Evolutionary conservation across 139 green algal species (phyloP), one percentile per base, ranked within the genome.

Genomic region (Auxenochlorella pyrenoidosa): DNA sequence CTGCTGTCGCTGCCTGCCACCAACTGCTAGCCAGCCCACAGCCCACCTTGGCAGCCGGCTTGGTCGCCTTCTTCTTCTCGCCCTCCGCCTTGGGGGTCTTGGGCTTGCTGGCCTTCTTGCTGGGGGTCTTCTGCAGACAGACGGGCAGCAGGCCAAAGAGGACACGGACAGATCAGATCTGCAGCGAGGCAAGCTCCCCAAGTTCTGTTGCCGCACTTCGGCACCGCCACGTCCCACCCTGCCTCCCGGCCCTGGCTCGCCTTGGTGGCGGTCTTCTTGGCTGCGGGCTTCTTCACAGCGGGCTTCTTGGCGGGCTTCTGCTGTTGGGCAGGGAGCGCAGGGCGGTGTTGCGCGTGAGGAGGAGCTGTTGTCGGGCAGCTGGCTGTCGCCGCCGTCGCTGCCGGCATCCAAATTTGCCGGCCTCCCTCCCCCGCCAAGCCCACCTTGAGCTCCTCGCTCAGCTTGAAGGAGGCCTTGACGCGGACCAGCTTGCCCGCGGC

Each of bases 401-500:
- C 38, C 22, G 6, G 30, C 10, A 66, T 40, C 16, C 10, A 1
- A 16, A 26, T 15, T 24, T 24, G 0, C 40, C 16, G 6, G 6
- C 34, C 54, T 60, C 26, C 2, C 26, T 24, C 38, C 12, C 3
- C 19, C 6, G 24, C 36, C 21, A 8, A 32, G 2, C 94, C 26
- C 43, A 22, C 26, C 86, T 95, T 95, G 16, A 94, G 59, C 60
- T 79, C 87, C 26, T 94, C 92, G 59, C 88, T 66, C 34, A 95
- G 88, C 89, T 95, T 95, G 87, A 90, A 96, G 88, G 54, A 89
- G 47, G 89, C 86, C 87, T 96, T 96, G 28, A 95, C 89, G 89
- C 93, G 92, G 18, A 94, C 85, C 40, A 95, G 90, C 91, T 95
- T 95, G 63, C 92, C 93, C 24, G 59, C 30, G 26, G 84, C 84